phyloP scores from a whole-genome alignment of 176 grass and related monocot species.

The Raddia distichophylla region DNA sequence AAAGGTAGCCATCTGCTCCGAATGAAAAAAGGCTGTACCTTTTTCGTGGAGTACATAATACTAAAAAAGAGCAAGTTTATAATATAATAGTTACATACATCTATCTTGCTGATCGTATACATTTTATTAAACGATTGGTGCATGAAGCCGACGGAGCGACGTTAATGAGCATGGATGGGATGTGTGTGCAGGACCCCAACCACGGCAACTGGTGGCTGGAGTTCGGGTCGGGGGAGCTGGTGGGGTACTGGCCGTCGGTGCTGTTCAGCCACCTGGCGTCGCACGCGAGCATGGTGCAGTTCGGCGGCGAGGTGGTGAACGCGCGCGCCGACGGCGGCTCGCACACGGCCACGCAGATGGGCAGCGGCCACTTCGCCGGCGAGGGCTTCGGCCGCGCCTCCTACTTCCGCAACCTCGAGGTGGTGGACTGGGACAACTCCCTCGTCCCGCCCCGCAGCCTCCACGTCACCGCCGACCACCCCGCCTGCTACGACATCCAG shows the following conservation, averaged over 20 bases:
- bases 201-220: slow-evolving; percentile 98
- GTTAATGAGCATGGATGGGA: not conserved
- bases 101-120: too few species aligned
- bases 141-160: too few species aligned
- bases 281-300: slow-evolving; percentile 92
- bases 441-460: slow-evolving; percentile 73
- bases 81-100: too few species aligned
- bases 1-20: too few species aligned
- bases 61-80: too few species aligned
- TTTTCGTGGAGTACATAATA: too few species aligned
- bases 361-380: slow-evolving; percentile 72
- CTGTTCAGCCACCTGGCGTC: slow-evolving; percentile 82
- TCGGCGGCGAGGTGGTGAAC: slow-evolving; percentile 89
- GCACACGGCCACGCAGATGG: slow-evolving; percentile 91
- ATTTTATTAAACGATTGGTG: too few species aligned
- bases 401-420: slow-evolving; percentile 91
- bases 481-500: slow-evolving; percentile 79
- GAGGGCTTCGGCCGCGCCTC: slow-evolving; percentile 69
- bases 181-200: slow-evolving; percentile 63
- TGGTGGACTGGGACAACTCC: slow-evolving; percentile 89
- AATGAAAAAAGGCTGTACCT: too few species aligned
- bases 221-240: slow-evolving; percentile 75
- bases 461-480: slow-evolving; percentile 81
- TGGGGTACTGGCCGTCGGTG: slow-evolving; percentile 86
- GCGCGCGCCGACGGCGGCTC: slow-evolving; percentile 52